Percentiles rank a stretch among this genome's conserved stretches.
Evolutionary conservation across 2,329 filamentous ascomycete genomes (phyloP).

Genomic region (Hirsutella thompsonii): DNA sequence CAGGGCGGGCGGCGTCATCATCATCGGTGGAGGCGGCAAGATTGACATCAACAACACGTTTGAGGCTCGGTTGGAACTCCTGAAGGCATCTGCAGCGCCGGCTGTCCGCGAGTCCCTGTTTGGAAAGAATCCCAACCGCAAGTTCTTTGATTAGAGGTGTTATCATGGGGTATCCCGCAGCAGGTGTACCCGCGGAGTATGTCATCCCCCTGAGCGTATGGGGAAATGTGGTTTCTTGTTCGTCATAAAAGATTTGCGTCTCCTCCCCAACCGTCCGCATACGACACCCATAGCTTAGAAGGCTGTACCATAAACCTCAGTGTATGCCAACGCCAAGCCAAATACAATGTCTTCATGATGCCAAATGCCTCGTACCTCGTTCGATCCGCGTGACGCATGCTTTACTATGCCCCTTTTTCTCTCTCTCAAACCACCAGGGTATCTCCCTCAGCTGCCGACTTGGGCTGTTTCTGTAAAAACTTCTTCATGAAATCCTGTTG

Average conservation of each 20-base stretch:
- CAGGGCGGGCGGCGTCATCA: conserved; percentile 71
- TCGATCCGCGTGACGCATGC: not conserved
- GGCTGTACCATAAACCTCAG: conserved; percentile 15
- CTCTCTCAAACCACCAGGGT: conserved; percentile 2
- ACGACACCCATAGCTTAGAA: conserved; percentile 13
- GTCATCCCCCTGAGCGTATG: not conserved
- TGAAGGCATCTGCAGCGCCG: conserved; percentile 76
- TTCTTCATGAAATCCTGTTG: conserved; percentile 38
- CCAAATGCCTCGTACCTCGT: not conserved
- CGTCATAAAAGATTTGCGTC: conserved; percentile 11
- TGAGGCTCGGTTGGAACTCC: conserved; percentile 74
- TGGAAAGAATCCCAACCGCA: conserved; percentile 88
- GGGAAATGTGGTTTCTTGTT: conserved; percentile 4
- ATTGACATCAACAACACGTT: conserved; percentile 99
- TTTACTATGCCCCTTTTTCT: not conserved
- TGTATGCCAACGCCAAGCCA: not conserved
- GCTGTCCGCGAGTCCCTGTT: conserved; percentile 78
- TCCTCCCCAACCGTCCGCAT: conserved; percentile 12
- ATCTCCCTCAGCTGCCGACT: conserved; percentile 5
- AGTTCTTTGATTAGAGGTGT: conserved; percentile 71
- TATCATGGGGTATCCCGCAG: not conserved
- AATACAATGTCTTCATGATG: conserved; percentile 5
- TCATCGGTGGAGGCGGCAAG: conserved; percentile 76
- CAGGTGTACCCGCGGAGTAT: not conserved
- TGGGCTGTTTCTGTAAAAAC: conserved; percentile 23